Conservation (phyloP, 176 grass and related monocot genomes). For the Carex cristatella region DNA sequence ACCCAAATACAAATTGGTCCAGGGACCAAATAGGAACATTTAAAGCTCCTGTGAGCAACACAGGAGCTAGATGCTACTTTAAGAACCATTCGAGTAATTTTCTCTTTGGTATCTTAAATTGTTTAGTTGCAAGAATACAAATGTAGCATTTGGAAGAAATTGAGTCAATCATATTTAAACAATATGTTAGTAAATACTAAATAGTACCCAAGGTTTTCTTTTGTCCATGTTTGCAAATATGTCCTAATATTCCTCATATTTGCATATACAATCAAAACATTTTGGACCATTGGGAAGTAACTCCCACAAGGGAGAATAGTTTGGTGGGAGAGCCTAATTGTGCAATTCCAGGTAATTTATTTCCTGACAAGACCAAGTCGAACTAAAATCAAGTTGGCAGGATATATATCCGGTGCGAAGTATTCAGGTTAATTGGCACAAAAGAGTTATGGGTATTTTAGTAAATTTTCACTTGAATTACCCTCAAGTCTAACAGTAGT, state of each 20-base stretch:
- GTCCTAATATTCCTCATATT: neutral
- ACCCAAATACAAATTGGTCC: neutral
- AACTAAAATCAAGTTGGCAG: neutral
- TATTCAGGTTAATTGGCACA: neutral
- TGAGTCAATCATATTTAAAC: neutral
- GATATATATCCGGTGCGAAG: neutral
- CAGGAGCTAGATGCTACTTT: neutral
- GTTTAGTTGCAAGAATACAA: neutral
- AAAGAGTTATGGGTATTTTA: neutral
- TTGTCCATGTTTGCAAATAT: neutral
- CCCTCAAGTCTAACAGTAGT: neutral
- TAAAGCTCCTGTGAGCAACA: neutral
- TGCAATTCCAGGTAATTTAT: neutral
- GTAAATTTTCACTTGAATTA: neutral
- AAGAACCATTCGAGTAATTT: neutral
- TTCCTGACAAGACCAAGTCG: neutral
- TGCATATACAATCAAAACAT: neutral
- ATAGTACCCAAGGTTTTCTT: neutral
- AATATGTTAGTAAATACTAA: neutral
- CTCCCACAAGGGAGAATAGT: neutral
- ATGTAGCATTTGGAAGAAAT: neutral
- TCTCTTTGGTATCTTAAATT: neutral
- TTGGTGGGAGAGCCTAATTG: neutral
- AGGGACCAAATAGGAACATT: neutral
- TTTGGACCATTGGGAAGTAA: neutral